phyloP scores from a whole-genome alignment of 163 green algal genomes.

The Chlamydomonas reinhardtii region DNA sequence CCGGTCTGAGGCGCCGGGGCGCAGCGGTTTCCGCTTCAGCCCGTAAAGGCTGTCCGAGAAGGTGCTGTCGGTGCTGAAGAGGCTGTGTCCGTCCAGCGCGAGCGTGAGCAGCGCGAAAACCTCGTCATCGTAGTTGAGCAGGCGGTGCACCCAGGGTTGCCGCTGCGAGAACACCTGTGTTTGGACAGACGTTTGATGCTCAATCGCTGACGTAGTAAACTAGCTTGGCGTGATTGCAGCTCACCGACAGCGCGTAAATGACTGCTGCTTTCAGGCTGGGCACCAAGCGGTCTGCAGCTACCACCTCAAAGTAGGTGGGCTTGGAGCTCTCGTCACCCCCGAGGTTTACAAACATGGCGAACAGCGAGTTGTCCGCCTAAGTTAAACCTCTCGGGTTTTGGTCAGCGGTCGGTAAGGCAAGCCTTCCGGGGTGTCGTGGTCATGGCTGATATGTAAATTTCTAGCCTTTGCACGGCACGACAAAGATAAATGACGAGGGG shows the following conservation, averaged over 20 bases:
- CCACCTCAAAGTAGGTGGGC: slow-evolving; percentile 94
- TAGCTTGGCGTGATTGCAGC: neutral
- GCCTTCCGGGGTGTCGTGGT: too few relatives aligned
- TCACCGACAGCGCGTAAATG: slow-evolving; percentile 78
- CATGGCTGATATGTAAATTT: too few relatives aligned
- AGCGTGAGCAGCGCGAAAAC: slow-evolving; percentile 81
- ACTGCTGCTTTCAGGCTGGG: slow-evolving; percentile 83
- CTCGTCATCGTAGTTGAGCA: slow-evolving; percentile 88
- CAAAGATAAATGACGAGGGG: too few relatives aligned
- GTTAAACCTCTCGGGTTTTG: too few relatives aligned
- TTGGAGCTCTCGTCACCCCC: slow-evolving; percentile 75
- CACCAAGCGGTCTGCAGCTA: slow-evolving; percentile 89
- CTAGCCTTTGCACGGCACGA: too few relatives aligned
- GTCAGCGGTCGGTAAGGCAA: too few relatives aligned
- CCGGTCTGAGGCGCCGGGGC: neutral
- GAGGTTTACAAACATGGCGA: slow-evolving; percentile 75
- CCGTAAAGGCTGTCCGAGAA: slow-evolving; percentile 92
- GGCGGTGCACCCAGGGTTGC: slow-evolving; percentile 67
- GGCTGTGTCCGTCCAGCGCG: slow-evolving; percentile 80
- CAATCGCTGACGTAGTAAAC: neutral
- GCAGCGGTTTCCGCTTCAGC: slow-evolving; percentile 54
- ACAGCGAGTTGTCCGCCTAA: too few relatives aligned
- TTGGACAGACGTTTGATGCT: neutral
- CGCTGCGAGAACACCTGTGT: slow-evolving; percentile 82
- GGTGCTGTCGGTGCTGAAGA: slow-evolving; percentile 72